Percentiles rank a stretch among this genome's conserved stretches.
Evolutionary conservation across 768 basidiomycete genomes (phyloP).

Genomic region (Boletus tomentosulus): DNA sequence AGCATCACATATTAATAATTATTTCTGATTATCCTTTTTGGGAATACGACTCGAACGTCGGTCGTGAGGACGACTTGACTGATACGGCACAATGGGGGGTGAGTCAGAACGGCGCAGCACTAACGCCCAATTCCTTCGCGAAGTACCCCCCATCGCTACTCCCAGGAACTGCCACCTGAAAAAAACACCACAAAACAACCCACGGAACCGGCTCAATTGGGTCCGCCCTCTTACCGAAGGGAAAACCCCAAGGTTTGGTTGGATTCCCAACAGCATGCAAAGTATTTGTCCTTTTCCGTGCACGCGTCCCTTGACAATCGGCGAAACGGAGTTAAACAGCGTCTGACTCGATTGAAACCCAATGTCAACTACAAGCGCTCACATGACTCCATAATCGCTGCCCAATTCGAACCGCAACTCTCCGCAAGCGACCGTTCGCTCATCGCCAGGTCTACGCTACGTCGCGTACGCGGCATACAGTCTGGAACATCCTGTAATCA

Average conservation of each 20-base stretch:
- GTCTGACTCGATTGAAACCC: not conserved
- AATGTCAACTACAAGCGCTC: not conserved
- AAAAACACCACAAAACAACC: slow-evolving; percentile 11
- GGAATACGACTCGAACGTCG: not conserved
- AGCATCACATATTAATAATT: not conserved
- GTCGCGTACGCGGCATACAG: slow-evolving; percentile 37
- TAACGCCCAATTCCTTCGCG: slow-evolving; percentile 20
- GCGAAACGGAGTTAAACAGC: slow-evolving; percentile 21
- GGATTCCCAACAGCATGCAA: not conserved
- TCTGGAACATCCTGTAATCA: slow-evolving; percentile 35
- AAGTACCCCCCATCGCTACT: not conserved
- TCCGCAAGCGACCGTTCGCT: slow-evolving; percentile 52
- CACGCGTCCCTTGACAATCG: slow-evolving; percentile 5
- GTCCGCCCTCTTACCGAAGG: not conserved
- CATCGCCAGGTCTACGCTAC: slow-evolving; percentile 45
- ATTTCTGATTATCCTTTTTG: not conserved
- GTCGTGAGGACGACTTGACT: slow-evolving; percentile 13
- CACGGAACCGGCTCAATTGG: slow-evolving; percentile 26
- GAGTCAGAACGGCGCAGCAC: slow-evolving; percentile 23
- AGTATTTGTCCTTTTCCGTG: slow-evolving; percentile 13
- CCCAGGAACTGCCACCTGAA: slow-evolving; percentile 16
- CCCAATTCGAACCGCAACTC: slow-evolving; percentile 47
- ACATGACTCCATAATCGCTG: slow-evolving; percentile 3
- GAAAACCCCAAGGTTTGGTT: slow-evolving; percentile 7
- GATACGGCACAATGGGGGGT: not conserved